Percentiles rank a stretch among this genome's conserved stretches.
These are phyloP conservation scores for Eragrostis tef DNA, from an alignment of 202 grass and related monocot species.

Conservation along the genomic window DNA sequence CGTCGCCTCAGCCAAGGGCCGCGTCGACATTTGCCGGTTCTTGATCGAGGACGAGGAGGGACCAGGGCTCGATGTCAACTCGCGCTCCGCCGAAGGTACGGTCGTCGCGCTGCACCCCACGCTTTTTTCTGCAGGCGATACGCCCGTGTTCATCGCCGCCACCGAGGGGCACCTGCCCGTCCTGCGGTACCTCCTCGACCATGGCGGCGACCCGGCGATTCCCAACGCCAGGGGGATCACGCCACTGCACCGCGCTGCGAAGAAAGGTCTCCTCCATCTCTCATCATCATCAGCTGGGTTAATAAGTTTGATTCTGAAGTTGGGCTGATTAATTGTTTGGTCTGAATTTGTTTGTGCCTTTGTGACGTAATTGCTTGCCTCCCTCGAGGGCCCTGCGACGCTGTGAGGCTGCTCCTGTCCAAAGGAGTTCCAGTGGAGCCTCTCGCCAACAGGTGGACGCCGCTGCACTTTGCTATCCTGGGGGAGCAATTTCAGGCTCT, in stretches of 20 bases:
- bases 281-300: neutral
- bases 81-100: neutral
- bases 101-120: neutral
- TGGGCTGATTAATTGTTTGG: neutral
- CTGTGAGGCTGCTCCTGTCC: neutral
- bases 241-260: neutral
- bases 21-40: neutral
- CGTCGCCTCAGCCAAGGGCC: neutral
- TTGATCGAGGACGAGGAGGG: neutral
- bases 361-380: neutral
- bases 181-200: neutral
- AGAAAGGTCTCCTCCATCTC: neutral
- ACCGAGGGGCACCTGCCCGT: neutral
- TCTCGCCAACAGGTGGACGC: neutral
- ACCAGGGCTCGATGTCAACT: neutral
- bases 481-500: neutral
- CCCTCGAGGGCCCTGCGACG: neutral
- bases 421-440: neutral
- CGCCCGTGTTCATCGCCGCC: neutral
- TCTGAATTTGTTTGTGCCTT: neutral
- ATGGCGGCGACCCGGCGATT: neutral
- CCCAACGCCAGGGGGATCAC: neutral
- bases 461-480: neutral
- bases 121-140: neutral
- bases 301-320: too few relatives aligned